A percentile compares a stretch with the other conserved stretches of the same genome.
Conservation (phyloP, 805 yeast species). For the Clavispora carvajalis region DNA sequence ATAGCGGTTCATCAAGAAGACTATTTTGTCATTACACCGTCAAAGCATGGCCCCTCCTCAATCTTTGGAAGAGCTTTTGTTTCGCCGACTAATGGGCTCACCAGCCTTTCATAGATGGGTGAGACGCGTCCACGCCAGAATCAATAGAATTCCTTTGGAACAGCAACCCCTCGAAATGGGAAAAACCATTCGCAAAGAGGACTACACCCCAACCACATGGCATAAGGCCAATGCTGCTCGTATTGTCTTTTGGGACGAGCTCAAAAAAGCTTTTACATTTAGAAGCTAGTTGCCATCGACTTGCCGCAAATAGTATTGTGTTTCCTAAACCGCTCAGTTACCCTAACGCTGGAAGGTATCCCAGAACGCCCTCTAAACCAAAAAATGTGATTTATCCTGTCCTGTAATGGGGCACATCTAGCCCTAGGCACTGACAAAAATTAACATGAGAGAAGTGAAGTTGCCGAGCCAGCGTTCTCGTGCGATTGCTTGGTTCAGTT, state of each 20-base stretch:
- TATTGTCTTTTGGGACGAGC: conserved; percentile 54
- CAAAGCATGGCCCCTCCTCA: background rate
- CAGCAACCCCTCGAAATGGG: conserved; percentile 17
- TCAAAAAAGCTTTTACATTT: conserved; percentile 50
- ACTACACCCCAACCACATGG: conserved; percentile 43
- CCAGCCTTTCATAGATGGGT: conserved; percentile 61
- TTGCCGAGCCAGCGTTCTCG: too few species aligned
- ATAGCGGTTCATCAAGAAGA: background rate
- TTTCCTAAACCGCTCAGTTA: background rate
- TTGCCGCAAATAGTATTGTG: background rate
- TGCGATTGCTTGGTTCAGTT: too few species aligned
- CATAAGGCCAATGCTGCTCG: conserved; percentile 62
- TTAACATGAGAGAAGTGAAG: too few species aligned
- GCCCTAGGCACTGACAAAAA: too few species aligned
- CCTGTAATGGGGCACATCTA: too few species aligned
- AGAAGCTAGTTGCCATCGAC: background rate
- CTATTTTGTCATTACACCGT: background rate
- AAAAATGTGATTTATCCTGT: too few species aligned
- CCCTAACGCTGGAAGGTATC: background rate
- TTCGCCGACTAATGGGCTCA: conserved; percentile 46
- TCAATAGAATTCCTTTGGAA: conserved; percentile 54
- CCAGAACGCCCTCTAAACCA: too few species aligned
- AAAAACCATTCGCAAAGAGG: conserved; percentile 17
- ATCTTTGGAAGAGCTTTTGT: conserved; percentile 20
- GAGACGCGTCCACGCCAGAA: conserved; percentile 52